phyloP scores from a whole-genome alignment of 495 filamentous ascomycete species.

The Trichoderma reesei region DNA sequence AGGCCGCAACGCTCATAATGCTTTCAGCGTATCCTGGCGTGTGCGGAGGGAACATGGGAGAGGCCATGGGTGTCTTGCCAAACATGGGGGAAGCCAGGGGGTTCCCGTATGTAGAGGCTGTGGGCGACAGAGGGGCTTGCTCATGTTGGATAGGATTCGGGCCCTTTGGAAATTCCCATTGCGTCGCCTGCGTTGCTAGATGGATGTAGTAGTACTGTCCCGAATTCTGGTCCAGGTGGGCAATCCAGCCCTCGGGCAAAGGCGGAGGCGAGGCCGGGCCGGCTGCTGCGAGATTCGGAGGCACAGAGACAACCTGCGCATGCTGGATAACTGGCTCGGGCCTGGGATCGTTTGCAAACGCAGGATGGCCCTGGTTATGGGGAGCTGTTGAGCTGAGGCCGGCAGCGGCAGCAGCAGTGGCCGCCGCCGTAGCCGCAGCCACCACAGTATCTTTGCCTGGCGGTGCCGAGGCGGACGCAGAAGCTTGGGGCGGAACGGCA shows the following conservation, averaged over 20 bases:
- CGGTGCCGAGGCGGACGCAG: conserved; percentile 24
- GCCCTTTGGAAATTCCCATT: conserved; percentile 97
- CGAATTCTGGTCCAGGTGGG: conserved; percentile 86
- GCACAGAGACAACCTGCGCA: conserved; percentile 35
- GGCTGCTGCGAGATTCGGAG: conserved; percentile 39
- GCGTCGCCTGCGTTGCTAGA: conserved; percentile 86
- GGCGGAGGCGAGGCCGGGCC: conserved; percentile 79
- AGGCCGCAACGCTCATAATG: conserved; percentile 63
- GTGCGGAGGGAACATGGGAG: conserved; percentile 62
- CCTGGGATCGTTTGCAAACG: conserved; percentile 72
- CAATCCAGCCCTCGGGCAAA: conserved; percentile 95
- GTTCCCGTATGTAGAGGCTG: conserved; percentile 68
- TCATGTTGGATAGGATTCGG: conserved; percentile 76
- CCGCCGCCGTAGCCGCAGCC: conserved; percentile 27
- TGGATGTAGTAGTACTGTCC: conserved; percentile 99
- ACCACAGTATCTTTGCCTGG: conserved; percentile 39
- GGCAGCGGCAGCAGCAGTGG: conserved; percentile 17
- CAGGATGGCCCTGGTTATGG: conserved; percentile 58
- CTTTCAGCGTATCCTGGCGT: conserved; percentile 65
- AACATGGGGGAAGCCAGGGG: conserved; percentile 66
- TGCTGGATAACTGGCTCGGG: conserved; percentile 28
- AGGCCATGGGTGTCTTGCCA: conserved; percentile 62
- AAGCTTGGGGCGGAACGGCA: conserved; percentile 12
- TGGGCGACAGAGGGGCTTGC: conserved; percentile 67
- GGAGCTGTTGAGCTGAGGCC: conserved; percentile 36